Evolutionary conservation across 306 rosid species (phyloP).

Genomic region (Gynostemma pentaphyllum): DNA sequence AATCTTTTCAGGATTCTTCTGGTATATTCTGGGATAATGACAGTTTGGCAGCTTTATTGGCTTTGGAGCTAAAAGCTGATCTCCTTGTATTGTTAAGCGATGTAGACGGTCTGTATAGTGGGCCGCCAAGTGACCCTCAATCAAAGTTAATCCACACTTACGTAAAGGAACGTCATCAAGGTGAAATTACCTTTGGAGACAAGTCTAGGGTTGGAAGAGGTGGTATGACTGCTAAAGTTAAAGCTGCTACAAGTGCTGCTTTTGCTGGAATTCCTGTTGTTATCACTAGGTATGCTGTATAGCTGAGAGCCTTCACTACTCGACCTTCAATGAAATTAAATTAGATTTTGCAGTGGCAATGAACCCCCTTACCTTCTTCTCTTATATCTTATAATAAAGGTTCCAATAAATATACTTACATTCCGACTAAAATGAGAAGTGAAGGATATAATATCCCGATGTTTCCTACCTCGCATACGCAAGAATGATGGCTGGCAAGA

Average conservation of each 20-base stretch:
- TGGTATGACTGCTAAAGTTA: slow-evolving; percentile 98
- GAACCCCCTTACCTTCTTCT: neutral
- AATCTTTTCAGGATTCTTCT: slow-evolving; percentile 68
- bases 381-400: neutral
- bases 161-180: slow-evolving; percentile 77
- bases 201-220: slow-evolving; percentile 99
- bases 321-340: too few species aligned
- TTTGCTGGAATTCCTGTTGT: slow-evolving; percentile 91
- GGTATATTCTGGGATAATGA: slow-evolving; percentile 99
- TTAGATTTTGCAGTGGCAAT: too few species aligned
- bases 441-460: neutral
- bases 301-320: neutral
- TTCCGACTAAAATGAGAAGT: neutral
- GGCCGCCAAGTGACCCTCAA: slow-evolving; percentile 92
- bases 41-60: slow-evolving; percentile 94
- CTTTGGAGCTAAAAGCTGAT: slow-evolving; percentile 93
- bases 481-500: neutral
- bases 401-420: neutral
- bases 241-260: slow-evolving; percentile 85
- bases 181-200: slow-evolving; percentile 92
- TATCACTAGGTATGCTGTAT: slow-evolving; percentile 61
- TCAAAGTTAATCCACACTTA: slow-evolving; percentile 91
- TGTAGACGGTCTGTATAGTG: slow-evolving; percentile 89
- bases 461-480: neutral
- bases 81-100: slow-evolving; percentile 93